Percentiles rank a stretch among this genome's conserved stretches.
These are phyloP conservation scores for Parascedosporium putredinis DNA, from an alignment of 2,329 filamentous ascomycete species.

Conservation along the genomic window DNA sequence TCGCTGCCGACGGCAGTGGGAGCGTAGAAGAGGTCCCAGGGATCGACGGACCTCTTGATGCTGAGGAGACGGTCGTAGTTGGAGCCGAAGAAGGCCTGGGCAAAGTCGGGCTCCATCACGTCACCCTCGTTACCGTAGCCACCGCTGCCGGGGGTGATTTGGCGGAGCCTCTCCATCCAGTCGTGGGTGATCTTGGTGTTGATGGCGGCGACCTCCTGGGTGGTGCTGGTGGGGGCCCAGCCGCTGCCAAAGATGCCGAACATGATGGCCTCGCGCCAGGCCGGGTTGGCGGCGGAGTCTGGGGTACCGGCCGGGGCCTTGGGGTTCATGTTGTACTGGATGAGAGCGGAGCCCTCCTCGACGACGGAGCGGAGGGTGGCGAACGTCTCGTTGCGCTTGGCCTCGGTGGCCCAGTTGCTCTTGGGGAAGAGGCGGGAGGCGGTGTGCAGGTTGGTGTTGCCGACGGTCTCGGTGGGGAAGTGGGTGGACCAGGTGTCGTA, in stretches of 20 bases:
- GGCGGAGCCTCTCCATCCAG: slow-evolving; percentile 20
- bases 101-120: slow-evolving; percentile 21
- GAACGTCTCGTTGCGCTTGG: slow-evolving; percentile 19
- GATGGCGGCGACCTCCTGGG: slow-evolving; percentile 13
- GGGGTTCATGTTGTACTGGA: slow-evolving; percentile 12
- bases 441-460: slow-evolving; percentile 36
- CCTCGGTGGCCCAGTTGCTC: slow-evolving; percentile 19
- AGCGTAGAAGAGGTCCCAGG: slow-evolving; percentile 23
- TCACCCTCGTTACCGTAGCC: slow-evolving; percentile 33
- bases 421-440: slow-evolving; percentile 19
- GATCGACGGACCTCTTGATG: slow-evolving; percentile 25
- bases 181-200: slow-evolving; percentile 19
- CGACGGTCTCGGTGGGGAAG: slow-evolving; percentile 28
- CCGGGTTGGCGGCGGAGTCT: slow-evolving; percentile 18
- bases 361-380: slow-evolving; percentile 14
- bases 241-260: slow-evolving; percentile 14
- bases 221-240: slow-evolving; percentile 12
- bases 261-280: slow-evolving; percentile 16
- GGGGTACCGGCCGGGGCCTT: slow-evolving; percentile 1
- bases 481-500: slow-evolving; percentile 27
- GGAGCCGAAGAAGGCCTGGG: slow-evolving; percentile 23
- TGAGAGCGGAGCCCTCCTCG: slow-evolving; percentile 11
- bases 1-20: slow-evolving; percentile 28
- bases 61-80: slow-evolving; percentile 20
- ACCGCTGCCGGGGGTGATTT: slow-evolving; percentile 27